These are phyloP conservation scores for Saccharum hybrid DNA, from an alignment of 202 grass and related monocot genomes.

Conservation along the genomic window DNA sequence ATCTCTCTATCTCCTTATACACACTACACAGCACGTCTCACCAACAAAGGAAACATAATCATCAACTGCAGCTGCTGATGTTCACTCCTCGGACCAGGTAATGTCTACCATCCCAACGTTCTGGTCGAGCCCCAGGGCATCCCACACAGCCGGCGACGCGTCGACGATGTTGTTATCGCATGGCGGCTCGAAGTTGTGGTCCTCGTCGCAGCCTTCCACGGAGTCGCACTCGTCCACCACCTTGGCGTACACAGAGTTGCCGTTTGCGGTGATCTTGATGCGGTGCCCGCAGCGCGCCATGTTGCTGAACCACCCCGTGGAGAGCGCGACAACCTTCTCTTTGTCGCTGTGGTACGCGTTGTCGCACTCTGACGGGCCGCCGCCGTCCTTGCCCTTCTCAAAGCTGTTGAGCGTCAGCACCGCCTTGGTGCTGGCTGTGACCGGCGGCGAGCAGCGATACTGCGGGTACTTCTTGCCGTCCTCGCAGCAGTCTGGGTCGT, in stretches of 20 bases:
- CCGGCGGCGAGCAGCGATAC: conserved; percentile 62
- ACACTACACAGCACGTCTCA: not conserved
- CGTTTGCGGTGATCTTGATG: conserved; percentile 44
- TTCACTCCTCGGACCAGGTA: conserved; percentile 54
- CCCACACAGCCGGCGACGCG: conserved; percentile 55
- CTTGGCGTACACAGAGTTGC: conserved; percentile 42
- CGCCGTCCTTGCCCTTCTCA: conserved; percentile 52
- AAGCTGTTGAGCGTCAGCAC: conserved; percentile 52
- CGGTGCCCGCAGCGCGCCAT: conserved; percentile 29
- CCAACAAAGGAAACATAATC: not conserved
- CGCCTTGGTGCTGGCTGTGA: conserved; percentile 38
- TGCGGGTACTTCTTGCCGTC: conserved; percentile 51
- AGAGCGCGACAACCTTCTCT: conserved; percentile 60
- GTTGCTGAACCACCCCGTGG: conserved; percentile 50
- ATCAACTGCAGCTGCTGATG: not conserved
- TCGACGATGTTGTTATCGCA: conserved; percentile 58
- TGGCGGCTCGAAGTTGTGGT: conserved; percentile 56
- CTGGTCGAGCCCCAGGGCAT: conserved; percentile 46
- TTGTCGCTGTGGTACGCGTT: conserved; percentile 51
- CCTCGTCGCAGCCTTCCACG: conserved; percentile 51
- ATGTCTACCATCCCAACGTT: conserved; percentile 29
- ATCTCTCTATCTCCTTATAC: no score
- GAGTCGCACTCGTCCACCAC: conserved; percentile 74
- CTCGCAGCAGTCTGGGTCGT: conserved; percentile 57
- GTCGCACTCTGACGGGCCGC: conserved; percentile 65